phyloP scores from a whole-genome alignment of 1,284 basidiomycete species.

The Naganishia sp. region DNA sequence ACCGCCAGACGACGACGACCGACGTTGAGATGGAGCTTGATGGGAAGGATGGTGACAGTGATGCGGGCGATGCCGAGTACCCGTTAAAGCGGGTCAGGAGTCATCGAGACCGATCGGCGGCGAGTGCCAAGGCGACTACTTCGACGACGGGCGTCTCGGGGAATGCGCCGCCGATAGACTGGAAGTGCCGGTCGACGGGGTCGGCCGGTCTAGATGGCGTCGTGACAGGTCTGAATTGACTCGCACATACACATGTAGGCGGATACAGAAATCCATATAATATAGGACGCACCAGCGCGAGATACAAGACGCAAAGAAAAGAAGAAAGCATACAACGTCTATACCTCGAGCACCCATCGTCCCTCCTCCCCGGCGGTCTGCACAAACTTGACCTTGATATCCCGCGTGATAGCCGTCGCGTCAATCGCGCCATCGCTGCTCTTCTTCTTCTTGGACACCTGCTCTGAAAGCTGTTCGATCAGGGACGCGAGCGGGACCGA shows the following conservation, averaged over 20 bases:
- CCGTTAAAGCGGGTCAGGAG: conserved; percentile 6
- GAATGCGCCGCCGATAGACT: neutral
- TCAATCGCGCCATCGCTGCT: conserved; percentile 27
- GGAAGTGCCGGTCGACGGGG: conserved; percentile 17
- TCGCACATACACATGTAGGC: conserved; percentile 1
- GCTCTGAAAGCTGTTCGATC: conserved; percentile 36
- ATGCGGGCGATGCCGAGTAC: neutral
- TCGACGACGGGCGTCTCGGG: neutral
- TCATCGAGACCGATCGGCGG: neutral
- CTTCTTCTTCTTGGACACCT: conserved; percentile 35
- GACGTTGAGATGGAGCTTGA: conserved; percentile 14
- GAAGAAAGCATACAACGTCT: neutral
- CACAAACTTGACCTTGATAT: conserved; percentile 32
- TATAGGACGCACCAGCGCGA: too few species aligned
- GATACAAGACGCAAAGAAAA: neutral
- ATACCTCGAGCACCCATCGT: conserved; percentile 23
- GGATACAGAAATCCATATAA: too few species aligned
- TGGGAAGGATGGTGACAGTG: neutral
- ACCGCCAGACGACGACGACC: conserved; percentile 1
- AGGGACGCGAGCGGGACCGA: conserved; percentile 8
- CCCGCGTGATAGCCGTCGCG: conserved; percentile 31
- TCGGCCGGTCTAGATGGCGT: conserved; percentile 1
- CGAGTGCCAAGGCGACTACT: neutral
- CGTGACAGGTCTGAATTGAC: conserved; percentile 2
- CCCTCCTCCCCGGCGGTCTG: conserved; percentile 12